Percentiles rank a stretch among this genome's conserved stretches.
These are phyloP conservation scores for Podila horticola DNA, from an alignment of 192 early-diverging fungal genomes.

Conservation along the genomic window DNA sequence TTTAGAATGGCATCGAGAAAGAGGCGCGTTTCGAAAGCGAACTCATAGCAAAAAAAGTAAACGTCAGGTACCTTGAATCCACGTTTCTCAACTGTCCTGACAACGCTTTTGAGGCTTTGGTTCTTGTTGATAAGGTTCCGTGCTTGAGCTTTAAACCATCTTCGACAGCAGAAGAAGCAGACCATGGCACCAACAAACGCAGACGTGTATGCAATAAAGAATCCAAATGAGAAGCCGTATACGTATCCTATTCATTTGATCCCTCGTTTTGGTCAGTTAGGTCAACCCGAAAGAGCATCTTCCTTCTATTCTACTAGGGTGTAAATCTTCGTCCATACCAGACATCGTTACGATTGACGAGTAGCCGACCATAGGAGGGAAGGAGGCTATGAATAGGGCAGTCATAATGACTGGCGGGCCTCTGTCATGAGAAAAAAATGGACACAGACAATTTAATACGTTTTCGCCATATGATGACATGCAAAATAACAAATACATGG, in stretches of 20 bases:
- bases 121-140: constrained; percentile 54
- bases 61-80: constrained; percentile 62
- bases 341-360: constrained; percentile 70
- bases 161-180: constrained; percentile 64
- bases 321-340: constrained; percentile 19
- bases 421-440: constrained; percentile 21
- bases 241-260: constrained; percentile 56
- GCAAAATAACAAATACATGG: neutral
- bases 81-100: constrained; percentile 67
- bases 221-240: constrained; percentile 69
- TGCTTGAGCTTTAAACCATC: constrained; percentile 58
- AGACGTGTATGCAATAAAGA: constrained; percentile 66
- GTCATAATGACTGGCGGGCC: constrained; percentile 59
- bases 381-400: constrained; percentile 68
- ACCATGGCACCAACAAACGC: constrained; percentile 62
- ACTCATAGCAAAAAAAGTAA: neutral
- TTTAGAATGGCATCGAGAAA: neutral
- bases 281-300: neutral
- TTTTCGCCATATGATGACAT: neutral
- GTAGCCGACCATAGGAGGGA: constrained; percentile 78
- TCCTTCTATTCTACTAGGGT: no score
- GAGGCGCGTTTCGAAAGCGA: neutral
- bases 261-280: neutral
- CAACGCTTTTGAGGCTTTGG: constrained; percentile 58
- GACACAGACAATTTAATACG: neutral